These are phyloP conservation scores for Eimeria sp. DNA, from an alignment of 169 alveolate genomes.

Conservation along the genomic window DNA sequence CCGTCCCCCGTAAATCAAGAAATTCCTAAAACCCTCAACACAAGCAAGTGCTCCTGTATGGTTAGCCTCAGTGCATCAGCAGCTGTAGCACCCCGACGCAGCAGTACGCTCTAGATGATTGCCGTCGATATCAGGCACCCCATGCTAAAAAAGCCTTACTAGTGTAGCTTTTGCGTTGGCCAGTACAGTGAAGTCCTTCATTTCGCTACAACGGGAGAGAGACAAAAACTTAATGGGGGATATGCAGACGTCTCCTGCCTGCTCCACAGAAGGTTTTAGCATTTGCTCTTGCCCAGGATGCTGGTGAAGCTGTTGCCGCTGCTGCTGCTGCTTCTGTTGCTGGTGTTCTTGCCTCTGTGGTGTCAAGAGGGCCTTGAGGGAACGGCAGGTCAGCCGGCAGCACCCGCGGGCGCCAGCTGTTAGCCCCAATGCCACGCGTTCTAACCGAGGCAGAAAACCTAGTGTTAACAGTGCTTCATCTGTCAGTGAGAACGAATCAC, in stretches of 20 bases:
- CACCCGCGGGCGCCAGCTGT: slow-evolving; percentile 70
- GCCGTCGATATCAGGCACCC: neutral
- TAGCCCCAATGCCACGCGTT: slow-evolving; percentile 69
- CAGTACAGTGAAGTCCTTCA: slow-evolving; percentile 61
- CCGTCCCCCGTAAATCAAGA: slow-evolving; percentile 80
- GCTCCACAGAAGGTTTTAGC: neutral
- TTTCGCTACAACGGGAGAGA: slow-evolving; percentile 69
- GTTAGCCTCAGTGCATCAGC: neutral
- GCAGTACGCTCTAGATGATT: neutral
- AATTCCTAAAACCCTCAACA: slow-evolving; percentile 57
- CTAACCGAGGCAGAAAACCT: slow-evolving; percentile 53
- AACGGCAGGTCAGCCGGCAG: slow-evolving; percentile 69
- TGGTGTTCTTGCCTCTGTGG: slow-evolving; percentile 32
- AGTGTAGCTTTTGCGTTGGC: slow-evolving; percentile 39
- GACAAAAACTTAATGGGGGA: slow-evolving; percentile 45
- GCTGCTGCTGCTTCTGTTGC: slow-evolving; percentile 46
- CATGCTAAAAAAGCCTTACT: neutral
- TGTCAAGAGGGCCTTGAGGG: slow-evolving; percentile 51
- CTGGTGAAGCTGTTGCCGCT: slow-evolving; percentile 6
- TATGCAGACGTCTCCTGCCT: slow-evolving; percentile 24
- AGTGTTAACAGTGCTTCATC: slow-evolving; percentile 51
- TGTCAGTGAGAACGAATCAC: slow-evolving; percentile 61
- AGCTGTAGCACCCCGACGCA: neutral
- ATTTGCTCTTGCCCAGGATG: neutral
- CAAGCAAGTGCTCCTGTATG: neutral